Evolutionary conservation across 2,329 filamentous ascomycete species (phyloP).

Genomic region (Chrysoporthe cubensis): DNA sequence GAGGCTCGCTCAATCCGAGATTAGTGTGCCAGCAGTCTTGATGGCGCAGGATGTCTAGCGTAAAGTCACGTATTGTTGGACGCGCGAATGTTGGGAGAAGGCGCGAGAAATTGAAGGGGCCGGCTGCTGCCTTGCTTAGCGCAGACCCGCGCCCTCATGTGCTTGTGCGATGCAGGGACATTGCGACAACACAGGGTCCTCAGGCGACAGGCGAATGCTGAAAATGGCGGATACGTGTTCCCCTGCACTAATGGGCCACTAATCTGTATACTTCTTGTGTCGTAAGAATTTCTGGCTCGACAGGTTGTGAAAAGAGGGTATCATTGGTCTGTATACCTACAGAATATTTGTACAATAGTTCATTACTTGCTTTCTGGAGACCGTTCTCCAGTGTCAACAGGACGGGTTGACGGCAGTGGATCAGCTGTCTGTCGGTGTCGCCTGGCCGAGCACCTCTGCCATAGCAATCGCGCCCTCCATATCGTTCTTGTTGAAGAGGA

Average conservation of each 20-base stretch:
- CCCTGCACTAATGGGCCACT: too few relatives aligned
- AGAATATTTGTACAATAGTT: neutral
- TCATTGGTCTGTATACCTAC: conserved; percentile 13
- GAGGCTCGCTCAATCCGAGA: neutral
- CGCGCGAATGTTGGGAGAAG: neutral
- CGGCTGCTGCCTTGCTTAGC: conserved; percentile 26
- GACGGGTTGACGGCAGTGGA: neutral
- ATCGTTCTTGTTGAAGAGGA: conserved; percentile 92
- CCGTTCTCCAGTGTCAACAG: too few relatives aligned
- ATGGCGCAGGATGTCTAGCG: neutral
- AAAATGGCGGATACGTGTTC: too few relatives aligned
- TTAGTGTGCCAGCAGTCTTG: neutral
- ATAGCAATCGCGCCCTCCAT: conserved; percentile 84
- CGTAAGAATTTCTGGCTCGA: neutral
- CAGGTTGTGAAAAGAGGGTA: conserved; percentile 1
- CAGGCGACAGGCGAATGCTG: too few relatives aligned
- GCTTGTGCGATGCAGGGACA: neutral
- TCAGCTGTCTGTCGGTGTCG: conserved; percentile 26
- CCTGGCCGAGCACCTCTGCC: conserved; percentile 62
- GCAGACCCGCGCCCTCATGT: conserved; percentile 14
- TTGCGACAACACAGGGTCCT: neutral
- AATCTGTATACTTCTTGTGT: neutral
- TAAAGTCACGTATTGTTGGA: neutral
- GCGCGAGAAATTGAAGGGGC: conserved; percentile 2
- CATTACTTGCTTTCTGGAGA: neutral